Evolutionary conservation across 352 stramenopile genomes (phyloP), one percentile per base, ranked within the genome.

Genomic region (Saprolegnia parasitica): DNA sequence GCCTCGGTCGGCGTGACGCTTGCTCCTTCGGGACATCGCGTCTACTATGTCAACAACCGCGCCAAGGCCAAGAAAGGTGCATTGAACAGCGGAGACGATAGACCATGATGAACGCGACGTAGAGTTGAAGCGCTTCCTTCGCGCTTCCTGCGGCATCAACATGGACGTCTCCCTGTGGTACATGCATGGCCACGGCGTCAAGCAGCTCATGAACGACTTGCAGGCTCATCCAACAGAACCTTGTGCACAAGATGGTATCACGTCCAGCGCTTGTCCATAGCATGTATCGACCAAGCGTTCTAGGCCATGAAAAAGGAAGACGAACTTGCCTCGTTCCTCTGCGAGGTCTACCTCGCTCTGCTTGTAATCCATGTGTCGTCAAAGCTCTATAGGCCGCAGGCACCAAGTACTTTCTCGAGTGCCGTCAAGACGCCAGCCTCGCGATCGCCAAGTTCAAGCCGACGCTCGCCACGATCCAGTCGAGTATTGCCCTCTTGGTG

Each of bases 221-320:
- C 50, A 80, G 75, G 76, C 60, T 79, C 23, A 83, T 83, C 40
- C 74, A 79, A 47, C 77, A 83, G 49, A 81, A 80, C 46, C 55
- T 78, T 20, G 75, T 81, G 3, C 76, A 81, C 52, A 75, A 78
- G 42, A 79, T 81, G 74, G 61, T 76, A 16, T 71, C 15, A 2
- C 20, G 2, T 13, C 1, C 9, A 49, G 11, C 13, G 18, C 9
- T 46, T 23, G 11, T 42, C 21, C 13, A 3, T 64, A 2, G 5
- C 29, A 50, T n/a, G 11, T 15, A 49, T n/a, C 3, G 5, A 35
- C 18, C 42, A 8, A 49, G 18, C 39, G 6, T 47, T 21, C 1
- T 29, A 72, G 65, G 26, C 65, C 18, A 55, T 10, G 18, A 77
- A 74, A 40, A 73, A 58, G 13, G 72, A 76, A 23, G 35, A 62